A percentile compares a stretch with the other conserved stretches of the same genome.
phyloP scores from a whole-genome alignment of 352 stramenopile species.

The Phytopythium delawarense region DNA sequence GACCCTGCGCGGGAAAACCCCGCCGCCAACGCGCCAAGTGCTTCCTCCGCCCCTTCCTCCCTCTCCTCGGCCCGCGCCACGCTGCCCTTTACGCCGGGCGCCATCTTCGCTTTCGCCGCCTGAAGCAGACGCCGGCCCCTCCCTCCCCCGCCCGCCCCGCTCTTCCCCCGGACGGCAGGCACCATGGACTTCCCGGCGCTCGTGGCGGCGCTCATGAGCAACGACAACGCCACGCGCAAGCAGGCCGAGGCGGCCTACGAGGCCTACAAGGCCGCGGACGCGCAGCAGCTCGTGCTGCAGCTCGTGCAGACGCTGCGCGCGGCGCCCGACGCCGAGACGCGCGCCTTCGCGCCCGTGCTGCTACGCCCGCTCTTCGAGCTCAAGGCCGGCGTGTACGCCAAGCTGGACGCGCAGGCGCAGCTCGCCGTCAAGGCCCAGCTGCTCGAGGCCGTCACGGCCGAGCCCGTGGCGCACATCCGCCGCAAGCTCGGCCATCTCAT shows the following conservation, averaged over 20 bases:
- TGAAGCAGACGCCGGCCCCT: not conserved
- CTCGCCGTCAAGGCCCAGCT: conserved; percentile 63
- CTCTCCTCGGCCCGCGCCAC: not conserved
- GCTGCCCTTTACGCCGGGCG: not conserved
- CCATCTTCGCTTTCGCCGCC: not conserved
- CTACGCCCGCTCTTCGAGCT: conserved; percentile 71
- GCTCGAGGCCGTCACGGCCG: conserved; percentile 54
- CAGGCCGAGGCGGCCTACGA: conserved; percentile 76
- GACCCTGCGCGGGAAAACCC: not conserved
- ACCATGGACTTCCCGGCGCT: conserved; percentile 74
- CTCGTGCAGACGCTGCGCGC: conserved; percentile 63
- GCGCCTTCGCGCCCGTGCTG: conserved; percentile 75
- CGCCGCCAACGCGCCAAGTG: not conserved
- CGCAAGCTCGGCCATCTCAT: conserved; percentile 80
- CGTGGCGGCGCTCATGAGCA: conserved; percentile 71
- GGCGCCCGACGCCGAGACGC: conserved; percentile 50
- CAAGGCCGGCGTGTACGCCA: conserved; percentile 60
- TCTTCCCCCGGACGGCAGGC: not conserved
- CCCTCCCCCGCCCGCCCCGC: not conserved
- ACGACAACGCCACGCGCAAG: conserved; percentile 68
- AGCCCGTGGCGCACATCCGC: conserved; percentile 71
- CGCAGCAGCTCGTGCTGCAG: conserved; percentile 56
- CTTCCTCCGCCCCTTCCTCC: no score
- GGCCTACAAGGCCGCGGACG: conserved; percentile 57
- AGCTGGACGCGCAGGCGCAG: conserved; percentile 53